A percentile compares a stretch with the other conserved stretches of the same genome.
Evolutionary conservation across 768 basidiomycete genomes (phyloP).

Genomic region (Strobilomyces confusus): DNA sequence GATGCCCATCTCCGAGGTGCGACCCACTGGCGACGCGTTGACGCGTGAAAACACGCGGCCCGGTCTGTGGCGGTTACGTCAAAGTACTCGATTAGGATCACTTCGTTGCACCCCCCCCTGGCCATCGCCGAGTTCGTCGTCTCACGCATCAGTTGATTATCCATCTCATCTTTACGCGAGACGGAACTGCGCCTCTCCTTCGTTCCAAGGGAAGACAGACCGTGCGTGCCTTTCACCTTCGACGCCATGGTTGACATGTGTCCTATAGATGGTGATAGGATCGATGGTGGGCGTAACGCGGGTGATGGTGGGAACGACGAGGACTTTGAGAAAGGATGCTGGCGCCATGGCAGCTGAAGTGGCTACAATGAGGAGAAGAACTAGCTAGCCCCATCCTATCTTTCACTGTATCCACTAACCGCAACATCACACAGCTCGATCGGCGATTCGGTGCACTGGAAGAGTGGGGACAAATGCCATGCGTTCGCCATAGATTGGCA

Average conservation of each 20-base stretch:
- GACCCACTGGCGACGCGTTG: background rate
- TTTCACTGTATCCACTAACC: too few species aligned
- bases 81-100: slow-evolving; percentile 50
- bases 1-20: slow-evolving; percentile 15
- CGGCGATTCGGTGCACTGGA: too few species aligned
- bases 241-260: too few species aligned
- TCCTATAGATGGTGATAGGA: slow-evolving; percentile 16
- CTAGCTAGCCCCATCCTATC: too few species aligned
- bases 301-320: background rate
- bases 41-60: background rate
- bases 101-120: slow-evolving; percentile 19
- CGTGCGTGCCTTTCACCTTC: slow-evolving; percentile 43
- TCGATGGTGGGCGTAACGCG: background rate
- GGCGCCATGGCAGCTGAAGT: too few species aligned
- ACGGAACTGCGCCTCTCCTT: slow-evolving; percentile 20
- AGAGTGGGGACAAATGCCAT: too few species aligned
- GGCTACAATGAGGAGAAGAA: too few species aligned
- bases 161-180: slow-evolving; percentile 41
- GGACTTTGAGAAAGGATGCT: too few species aligned
- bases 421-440: too few species aligned
- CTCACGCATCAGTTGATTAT: slow-evolving; percentile 45
- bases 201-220: slow-evolving; percentile 52
- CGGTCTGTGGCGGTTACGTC: slow-evolving; percentile 41
- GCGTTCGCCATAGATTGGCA: too few species aligned
- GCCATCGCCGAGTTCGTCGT: slow-evolving; percentile 45